A percentile compares a stretch with the other conserved stretches of the same genome.
Conservation (phyloP, 2,329 filamentous ascomycete genomes). For the Cryphonectria nitschkei region DNA sequence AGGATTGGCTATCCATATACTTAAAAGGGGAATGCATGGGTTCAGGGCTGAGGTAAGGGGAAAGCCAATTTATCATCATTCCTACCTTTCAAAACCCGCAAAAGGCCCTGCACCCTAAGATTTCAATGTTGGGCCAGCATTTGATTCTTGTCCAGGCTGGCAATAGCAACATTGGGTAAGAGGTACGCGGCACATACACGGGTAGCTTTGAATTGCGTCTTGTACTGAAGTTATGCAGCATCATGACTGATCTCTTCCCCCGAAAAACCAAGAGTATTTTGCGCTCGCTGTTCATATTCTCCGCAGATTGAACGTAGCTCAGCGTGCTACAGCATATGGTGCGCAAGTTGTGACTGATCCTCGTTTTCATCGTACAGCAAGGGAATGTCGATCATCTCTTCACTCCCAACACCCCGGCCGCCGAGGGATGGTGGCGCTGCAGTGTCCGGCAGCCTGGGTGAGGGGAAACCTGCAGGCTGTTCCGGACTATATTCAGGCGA, state of each 20-base stretch:
- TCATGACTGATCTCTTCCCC: no score
- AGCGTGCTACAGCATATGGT: not conserved
- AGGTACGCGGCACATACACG: no score
- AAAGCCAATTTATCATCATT: not conserved
- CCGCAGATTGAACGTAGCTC: not conserved
- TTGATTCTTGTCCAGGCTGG: no score
- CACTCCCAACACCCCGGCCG: not conserved
- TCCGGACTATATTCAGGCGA: not conserved
- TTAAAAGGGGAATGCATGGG: no score
- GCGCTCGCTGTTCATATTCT: no score
- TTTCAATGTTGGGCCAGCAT: not conserved
- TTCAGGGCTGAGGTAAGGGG: not conserved
- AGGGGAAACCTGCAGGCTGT: conserved; percentile 17
- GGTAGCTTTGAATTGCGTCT: no score
- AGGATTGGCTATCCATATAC: not conserved
- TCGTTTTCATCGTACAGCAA: not conserved
- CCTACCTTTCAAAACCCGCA: not conserved
- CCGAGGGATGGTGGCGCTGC: not conserved
- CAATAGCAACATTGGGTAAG: no score
- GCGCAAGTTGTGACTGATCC: not conserved
- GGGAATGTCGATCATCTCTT: not conserved
- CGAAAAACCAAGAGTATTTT: no score
- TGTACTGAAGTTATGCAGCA: no score
- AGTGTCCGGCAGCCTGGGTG: not conserved
- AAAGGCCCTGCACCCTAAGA: not conserved